Evolutionary conservation across 2,329 filamentous ascomycete species (phyloP).

Genomic region (Daldinia sp.): DNA sequence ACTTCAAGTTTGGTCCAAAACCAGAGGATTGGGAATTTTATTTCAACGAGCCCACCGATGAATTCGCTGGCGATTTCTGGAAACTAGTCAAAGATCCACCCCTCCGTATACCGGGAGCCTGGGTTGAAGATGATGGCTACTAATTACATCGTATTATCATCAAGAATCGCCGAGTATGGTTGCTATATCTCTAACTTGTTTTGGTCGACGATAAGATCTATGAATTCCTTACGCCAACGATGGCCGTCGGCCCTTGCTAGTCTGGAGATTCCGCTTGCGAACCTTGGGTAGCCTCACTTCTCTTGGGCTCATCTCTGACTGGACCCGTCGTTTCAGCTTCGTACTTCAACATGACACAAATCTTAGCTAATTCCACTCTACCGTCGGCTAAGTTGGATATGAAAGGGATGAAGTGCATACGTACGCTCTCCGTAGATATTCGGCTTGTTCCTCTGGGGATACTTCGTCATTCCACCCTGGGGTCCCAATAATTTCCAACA

Average conservation of each 20-base stretch:
- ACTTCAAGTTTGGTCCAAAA: conserved; percentile 31
- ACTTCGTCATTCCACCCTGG: conserved; percentile 26
- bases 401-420: conserved; percentile 20
- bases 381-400: neutral
- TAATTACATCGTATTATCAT: neutral
- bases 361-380: conserved; percentile 11
- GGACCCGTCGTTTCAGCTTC: conserved; percentile 41
- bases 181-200: neutral
- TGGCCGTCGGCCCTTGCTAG: conserved; percentile 10
- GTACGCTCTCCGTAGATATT: conserved; percentile 34
- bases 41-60: conserved; percentile 33
- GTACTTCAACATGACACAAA: conserved; percentile 25
- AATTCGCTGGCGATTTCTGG: conserved; percentile 43
- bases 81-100: conserved; percentile 37
- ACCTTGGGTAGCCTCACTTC: conserved; percentile 28
- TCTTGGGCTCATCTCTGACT: conserved; percentile 36
- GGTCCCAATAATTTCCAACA: conserved; percentile 17
- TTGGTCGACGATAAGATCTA: neutral
- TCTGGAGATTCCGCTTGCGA: conserved; percentile 28
- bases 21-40: conserved; percentile 42
- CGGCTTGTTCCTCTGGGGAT: conserved; percentile 32
- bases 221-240: conserved; percentile 2
- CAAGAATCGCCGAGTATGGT: neutral
- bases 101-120: conserved; percentile 35
- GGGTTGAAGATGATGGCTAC: conserved; percentile 24